These are phyloP conservation scores for Puya raimondii DNA, from an alignment of 176 grass and related monocot species.

Conservation along the genomic window DNA sequence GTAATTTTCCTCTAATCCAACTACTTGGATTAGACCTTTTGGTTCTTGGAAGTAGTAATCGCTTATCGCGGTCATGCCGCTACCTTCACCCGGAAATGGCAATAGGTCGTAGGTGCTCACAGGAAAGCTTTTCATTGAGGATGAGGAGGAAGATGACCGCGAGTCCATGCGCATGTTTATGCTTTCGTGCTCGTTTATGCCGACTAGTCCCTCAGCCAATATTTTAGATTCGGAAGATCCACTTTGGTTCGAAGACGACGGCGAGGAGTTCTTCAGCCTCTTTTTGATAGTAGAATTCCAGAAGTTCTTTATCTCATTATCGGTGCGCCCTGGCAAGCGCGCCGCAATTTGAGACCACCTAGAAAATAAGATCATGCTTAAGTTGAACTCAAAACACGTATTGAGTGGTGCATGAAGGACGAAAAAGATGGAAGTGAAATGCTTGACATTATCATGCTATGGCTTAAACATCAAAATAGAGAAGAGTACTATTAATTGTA, in stretches of 20 bases:
- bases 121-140: conserved; percentile 26
- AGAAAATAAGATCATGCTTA: background rate
- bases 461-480: background rate
- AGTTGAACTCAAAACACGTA: background rate
- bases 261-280: conserved; percentile 49
- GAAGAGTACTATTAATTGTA: too few species aligned
- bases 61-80: background rate
- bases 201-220: conserved; percentile 23
- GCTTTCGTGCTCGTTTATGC: conserved; percentile 30
- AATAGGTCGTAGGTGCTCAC: conserved; percentile 40
- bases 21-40: conserved; percentile 23
- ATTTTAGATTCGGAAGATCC: conserved; percentile 41
- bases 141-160: conserved; percentile 41
- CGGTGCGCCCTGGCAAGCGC: conserved; percentile 76
- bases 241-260: conserved; percentile 21
- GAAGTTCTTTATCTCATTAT: conserved; percentile 99
- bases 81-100: conserved; percentile 50
- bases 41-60: conserved; percentile 38
- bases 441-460: background rate
- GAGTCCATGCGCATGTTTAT: conserved; percentile 47
- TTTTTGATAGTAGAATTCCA: conserved; percentile 99
- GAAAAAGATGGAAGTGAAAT: background rate
- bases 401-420: background rate
- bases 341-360: conserved; percentile 98
- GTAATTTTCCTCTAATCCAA: conserved; percentile 18